Evolutionary conservation across 2,329 filamentous ascomycete genomes (phyloP), one percentile per base, ranked within the genome.

Genomic region (Hortaea werneckii): DNA sequence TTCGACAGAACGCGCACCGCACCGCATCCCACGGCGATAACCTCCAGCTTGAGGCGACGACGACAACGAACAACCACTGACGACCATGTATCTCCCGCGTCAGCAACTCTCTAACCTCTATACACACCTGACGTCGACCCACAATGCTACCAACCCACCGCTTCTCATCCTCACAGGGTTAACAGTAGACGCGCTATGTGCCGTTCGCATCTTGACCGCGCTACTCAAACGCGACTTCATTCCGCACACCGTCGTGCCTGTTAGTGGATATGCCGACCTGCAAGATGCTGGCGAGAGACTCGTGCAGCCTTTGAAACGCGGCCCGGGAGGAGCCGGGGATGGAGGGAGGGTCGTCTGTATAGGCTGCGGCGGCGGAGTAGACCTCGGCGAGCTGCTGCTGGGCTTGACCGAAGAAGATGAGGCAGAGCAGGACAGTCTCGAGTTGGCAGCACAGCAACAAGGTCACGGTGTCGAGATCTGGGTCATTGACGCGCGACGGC

Each of bases 191-290:
- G 86, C 92, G 52, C 80, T 98, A 51, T 96, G 90, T 67, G 92
- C 89, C 51, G 94, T 88, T 65, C 87, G 89, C 50, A 95, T 98
- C 50, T 79, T 98, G 41, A 94, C 90, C 2, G 78, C 84, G 42
- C 76, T 98, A n/a, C 75, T 98, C 50, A 95, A 94, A 69, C 85
- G 90, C 74, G 92, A 98, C 72, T 96, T 94, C 63, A 94, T 98
- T 56, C 86, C 85, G 10, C 90, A 96, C 71, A 96, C 95, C 68
- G 95, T 96, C 60, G 87, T 95, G 60, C 92, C 92, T 1, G 83
- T 98, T 45, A 80, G 87, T 13, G 92, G 92, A 45, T 96, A 95
- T 79, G 82, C 80, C 54, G 92, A 96, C 64, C 78, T 98, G 40
- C 77, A 86, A 60, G 82, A 80, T 56, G 83, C 83, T 20, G 89